Evolutionary conservation across 2,329 filamentous ascomycete species (phyloP), one percentile per base, ranked within the genome.

Genomic region (Trichoderma sp.): DNA sequence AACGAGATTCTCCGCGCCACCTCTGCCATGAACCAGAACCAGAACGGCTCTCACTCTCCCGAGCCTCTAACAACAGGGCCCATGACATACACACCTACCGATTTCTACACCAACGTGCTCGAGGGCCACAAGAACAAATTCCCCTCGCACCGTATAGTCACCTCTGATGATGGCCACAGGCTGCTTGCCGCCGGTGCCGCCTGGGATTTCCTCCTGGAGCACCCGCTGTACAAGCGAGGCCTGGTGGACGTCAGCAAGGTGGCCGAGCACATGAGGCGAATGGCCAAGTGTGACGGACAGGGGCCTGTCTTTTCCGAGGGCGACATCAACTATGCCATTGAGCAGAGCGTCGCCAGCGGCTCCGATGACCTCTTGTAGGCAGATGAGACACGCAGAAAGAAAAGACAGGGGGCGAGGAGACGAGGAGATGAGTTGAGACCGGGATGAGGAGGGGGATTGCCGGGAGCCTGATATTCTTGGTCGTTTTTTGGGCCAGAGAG

Each of bases 1-100:
- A 98, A 98, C 83, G 94, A 98, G 84, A 95, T 98, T 72, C 87
- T 98, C 45, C 93, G 95, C 64, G 95, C 95, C 6, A 97, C 95
- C 1, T 92, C 92, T 7, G 86, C 81, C 31, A 80, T 86, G 78
- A 77, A 75, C 67, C 77, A 82, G 80, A 77, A 77, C 76, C 77
- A 79, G 77, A 80, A 78, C 78, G 80, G 81, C 81, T 84, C 87
- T 45, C 83, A 87, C 77, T 86, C 86, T 9, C 83, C 85, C 78
- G 83, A 86, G 77, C 87, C 88, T 14, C 85, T 86, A 11, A 88
- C 89, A 5, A 91, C 91, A 0, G 93, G 93, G 0, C 93, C 93
- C 0, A 89, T 94, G 89, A 87, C 86, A 53, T 96, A 92, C 83
- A 91, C 89, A 50, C 93, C 94, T 0, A 93, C 89, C 33, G 92